These are phyloP conservation scores for Selenicereus undatus DNA, from an alignment of 148 eudicot genomes.

Conservation along the genomic window DNA sequence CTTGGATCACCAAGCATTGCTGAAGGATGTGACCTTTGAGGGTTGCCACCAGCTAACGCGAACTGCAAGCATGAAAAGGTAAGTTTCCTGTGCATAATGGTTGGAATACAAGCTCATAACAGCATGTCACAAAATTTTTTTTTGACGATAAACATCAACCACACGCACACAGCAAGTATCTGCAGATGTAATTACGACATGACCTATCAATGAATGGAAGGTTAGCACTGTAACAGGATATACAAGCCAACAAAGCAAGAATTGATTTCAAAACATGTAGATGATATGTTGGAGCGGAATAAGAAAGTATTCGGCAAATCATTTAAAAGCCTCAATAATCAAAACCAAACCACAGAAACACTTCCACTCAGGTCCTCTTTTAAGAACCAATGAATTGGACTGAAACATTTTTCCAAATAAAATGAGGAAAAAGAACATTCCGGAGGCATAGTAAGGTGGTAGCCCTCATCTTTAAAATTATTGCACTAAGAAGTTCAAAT, in stretches of 20 bases:
- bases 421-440: neutral
- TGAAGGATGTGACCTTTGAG: constrained; percentile 63
- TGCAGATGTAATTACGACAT: too few species aligned
- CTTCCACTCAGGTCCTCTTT: neutral
- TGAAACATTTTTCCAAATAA: too few species aligned
- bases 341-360: neutral
- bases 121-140: neutral
- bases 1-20: constrained; percentile 83
- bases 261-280: neutral
- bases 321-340: neutral
- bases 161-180: neutral
- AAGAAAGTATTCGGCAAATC: neutral
- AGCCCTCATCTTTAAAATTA: neutral
- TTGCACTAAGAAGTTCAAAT: neutral
- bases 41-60: constrained; percentile 64
- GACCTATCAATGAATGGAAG: neutral
- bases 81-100: constrained; percentile 7
- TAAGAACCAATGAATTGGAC: neutral
- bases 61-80: constrained; percentile 36
- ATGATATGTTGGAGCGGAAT: neutral
- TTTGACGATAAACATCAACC: neutral
- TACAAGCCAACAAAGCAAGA: too few species aligned
- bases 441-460: neutral
- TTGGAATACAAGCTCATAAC: neutral
- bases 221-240: neutral